These are phyloP conservation scores for Phoma sp. DNA, from an alignment of 2,329 filamentous ascomycete species.

Conservation along the genomic window DNA sequence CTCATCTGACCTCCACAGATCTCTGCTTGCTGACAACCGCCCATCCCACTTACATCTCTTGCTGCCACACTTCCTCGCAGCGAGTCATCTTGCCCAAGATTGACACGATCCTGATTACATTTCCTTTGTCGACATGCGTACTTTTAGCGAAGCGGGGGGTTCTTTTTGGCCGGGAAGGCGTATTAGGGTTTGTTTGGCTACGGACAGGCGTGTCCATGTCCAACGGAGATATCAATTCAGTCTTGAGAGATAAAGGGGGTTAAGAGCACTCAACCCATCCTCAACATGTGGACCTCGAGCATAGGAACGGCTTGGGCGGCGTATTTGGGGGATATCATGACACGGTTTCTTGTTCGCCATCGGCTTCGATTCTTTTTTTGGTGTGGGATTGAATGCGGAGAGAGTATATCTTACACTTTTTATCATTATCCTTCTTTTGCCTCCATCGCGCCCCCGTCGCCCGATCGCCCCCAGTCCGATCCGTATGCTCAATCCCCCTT, in stretches of 20 bases:
- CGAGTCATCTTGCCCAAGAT: not conserved
- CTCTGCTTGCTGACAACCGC: slow-evolving; percentile 9
- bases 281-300: not conserved
- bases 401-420: too few relatives aligned
- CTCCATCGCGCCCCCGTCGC: too few relatives aligned
- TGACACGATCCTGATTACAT: not conserved
- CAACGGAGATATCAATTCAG: not conserved
- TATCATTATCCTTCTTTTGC: too few relatives aligned
- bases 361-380: too few relatives aligned
- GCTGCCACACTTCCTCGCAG: not conserved
- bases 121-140: not conserved
- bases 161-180: slow-evolving; percentile 8
- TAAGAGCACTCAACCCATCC: not conserved
- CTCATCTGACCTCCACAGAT: slow-evolving; percentile 3
- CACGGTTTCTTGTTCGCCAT: too few relatives aligned
- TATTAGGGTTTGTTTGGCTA: slow-evolving; percentile 1
- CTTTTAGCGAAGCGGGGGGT: slow-evolving; percentile 11
- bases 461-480: too few relatives aligned
- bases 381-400: too few relatives aligned
- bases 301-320: slow-evolving; percentile 2
- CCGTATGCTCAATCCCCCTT: too few relatives aligned
- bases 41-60: too few relatives aligned
- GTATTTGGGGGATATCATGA: too few relatives aligned
- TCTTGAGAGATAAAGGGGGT: not conserved
- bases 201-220: slow-evolving; percentile 1